phyloP scores from a whole-genome alignment of 371 early-diverging fungal species.

The Rhizopus delemar region DNA sequence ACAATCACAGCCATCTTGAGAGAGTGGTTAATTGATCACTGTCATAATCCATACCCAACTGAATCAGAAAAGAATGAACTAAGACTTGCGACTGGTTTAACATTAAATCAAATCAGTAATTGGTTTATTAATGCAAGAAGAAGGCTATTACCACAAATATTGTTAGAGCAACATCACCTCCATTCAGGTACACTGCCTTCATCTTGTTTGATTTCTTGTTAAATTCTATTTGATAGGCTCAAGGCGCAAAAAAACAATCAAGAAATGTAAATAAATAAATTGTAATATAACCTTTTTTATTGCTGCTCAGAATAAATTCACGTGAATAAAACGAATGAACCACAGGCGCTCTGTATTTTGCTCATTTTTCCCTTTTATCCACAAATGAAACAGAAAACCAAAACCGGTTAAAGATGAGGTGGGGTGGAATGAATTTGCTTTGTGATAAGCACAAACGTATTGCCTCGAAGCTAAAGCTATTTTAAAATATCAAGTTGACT shows the following conservation, averaged over 20 bases:
- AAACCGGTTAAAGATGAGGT: too few relatives aligned
- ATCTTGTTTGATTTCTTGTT: background rate
- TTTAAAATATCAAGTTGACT: too few relatives aligned
- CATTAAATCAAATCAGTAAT: constrained; percentile 72
- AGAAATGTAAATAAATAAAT: background rate
- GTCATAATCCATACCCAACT: constrained; percentile 72
- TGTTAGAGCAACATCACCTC: constrained; percentile 2
- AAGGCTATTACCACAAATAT: constrained; percentile 46
- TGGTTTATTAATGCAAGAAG: constrained; percentile 85
- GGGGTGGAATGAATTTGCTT: too few relatives aligned
- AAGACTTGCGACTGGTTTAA: constrained; percentile 58
- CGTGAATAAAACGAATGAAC: too few relatives aligned
- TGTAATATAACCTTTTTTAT: background rate
- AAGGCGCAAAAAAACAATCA: background rate
- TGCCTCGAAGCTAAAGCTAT: too few relatives aligned
- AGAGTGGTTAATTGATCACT: constrained; percentile 69
- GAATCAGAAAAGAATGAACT: constrained; percentile 67
- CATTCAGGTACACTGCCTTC: background rate
- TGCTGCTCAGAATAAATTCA: background rate
- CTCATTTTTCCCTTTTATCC: too few relatives aligned
- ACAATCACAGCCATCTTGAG: constrained; percentile 59
- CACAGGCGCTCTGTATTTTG: too few relatives aligned
- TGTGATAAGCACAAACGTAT: too few relatives aligned
- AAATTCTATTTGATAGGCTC: background rate
- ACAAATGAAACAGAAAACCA: too few relatives aligned